A percentile compares a stretch with the other conserved stretches of the same genome.
These are phyloP conservation scores for Naganishia vaughanmartiniae DNA, from an alignment of 768 basidiomycete genomes.

Conservation along the genomic window DNA sequence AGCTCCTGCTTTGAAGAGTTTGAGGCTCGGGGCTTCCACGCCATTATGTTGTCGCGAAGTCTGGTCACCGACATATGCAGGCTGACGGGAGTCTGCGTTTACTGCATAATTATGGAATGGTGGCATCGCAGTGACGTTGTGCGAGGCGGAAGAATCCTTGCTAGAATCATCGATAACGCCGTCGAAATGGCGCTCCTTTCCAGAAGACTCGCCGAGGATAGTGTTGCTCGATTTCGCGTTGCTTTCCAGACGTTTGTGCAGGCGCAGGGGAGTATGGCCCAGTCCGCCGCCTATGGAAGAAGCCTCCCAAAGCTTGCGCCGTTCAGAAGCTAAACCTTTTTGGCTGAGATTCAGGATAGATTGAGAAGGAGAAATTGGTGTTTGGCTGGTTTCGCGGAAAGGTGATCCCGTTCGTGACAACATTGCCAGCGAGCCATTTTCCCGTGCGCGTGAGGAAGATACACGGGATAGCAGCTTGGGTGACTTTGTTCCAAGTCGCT, in stretches of 20 bases:
- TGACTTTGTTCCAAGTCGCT: neutral
- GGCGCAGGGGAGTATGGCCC: neutral
- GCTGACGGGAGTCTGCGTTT: no score
- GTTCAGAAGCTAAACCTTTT: constrained; percentile 10
- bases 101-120: no score
- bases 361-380: constrained; percentile 2
- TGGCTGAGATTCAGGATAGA: constrained; percentile 11
- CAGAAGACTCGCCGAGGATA: neutral
- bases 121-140: no score
- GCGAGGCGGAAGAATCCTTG: no score
- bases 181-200: neutral
- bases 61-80: neutral
- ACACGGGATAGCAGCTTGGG: neutral
- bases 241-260: neutral
- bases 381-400: neutral
- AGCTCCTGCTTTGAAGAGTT: neutral
- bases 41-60: neutral
- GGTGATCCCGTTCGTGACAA: constrained; percentile 3
- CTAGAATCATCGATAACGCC: no score
- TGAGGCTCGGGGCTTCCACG: neutral
- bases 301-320: constrained; percentile 14
- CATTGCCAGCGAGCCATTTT: no score
- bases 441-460: neutral
- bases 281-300: neutral
- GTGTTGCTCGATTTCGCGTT: neutral